Base-by-base conservation (phyloP, 2,329 filamentous ascomycete genomes). In the Fusarium fujikuroi region DNA sequence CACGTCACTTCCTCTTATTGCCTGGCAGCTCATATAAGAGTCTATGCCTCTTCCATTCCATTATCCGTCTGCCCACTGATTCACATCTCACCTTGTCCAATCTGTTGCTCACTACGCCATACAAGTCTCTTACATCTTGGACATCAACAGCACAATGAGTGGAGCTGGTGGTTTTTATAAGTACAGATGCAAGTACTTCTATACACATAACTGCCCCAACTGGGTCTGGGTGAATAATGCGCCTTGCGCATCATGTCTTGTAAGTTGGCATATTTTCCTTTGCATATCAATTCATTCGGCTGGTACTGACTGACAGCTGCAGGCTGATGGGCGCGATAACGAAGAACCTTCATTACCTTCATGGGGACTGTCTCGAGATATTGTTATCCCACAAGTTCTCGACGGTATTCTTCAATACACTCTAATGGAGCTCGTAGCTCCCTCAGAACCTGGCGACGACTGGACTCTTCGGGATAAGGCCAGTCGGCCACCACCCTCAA, bases 141-240 rank as follows among this genome's bases (percentile, higher is more conserved):
- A 54, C 50, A 52, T 66, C 71, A 60, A 64, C 58, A 53, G 60
- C 71, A 72, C 63, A 73, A 81, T 81, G 79, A 80, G 78, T 52
- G 77, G 79, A 63, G 76, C 81, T 71, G 84, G 85, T 49, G 84
- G 84, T 42, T 87, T 84, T 69, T 88, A 87, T 77, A 87, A 85
- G 80, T 88, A 87, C 78, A 83, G 85, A 46, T 89, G 87, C 84
- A 88, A 87, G 79, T 86, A 88, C 81, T 88, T 86, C 73, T 84
- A 84, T 64, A 83, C 85, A 36, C 82, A 87, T 75, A 84, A 87
- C 70, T 88, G 87, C 72, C 83, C 81, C 9, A 85, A 88, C 72
- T 89, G 87, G 87, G 87, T 88, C 16, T 88, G 86, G 79, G 83
- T 88, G 23, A 86, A 87, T 60, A 84, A 86, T 60, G 81, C 84